Conservation (phyloP, 768 basidiomycete species). For the Fomitopsis serialis region DNA sequence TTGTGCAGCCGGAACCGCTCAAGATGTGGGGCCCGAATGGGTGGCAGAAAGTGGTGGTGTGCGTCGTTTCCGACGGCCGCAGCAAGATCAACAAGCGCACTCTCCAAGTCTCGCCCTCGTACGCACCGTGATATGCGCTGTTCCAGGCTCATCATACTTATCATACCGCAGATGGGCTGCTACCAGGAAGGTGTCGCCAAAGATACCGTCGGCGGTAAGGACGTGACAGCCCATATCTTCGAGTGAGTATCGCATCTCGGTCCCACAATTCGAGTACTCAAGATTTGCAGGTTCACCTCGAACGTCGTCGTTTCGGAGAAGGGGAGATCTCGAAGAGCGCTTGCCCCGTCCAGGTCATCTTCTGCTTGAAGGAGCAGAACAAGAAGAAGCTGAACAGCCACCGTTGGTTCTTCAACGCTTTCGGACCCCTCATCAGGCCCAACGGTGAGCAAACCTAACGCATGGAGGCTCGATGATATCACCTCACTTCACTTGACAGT, state of each 20-base stretch:
- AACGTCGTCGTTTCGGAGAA: constrained; percentile 72
- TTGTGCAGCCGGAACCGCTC: constrained; percentile 61
- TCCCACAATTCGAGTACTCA: background rate
- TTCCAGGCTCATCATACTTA: background rate
- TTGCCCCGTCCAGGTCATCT: constrained; percentile 82
- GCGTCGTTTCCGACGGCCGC: constrained; percentile 81
- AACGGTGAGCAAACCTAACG: constrained; percentile 52
- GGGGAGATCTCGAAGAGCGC: constrained; percentile 76
- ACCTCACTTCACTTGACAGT: constrained; percentile 37
- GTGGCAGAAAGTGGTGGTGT: constrained; percentile 89
- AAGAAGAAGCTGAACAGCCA: constrained; percentile 95
- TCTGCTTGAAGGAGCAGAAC: constrained; percentile 93
- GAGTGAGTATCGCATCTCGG: constrained; percentile 45
- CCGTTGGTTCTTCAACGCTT: constrained; percentile 97
- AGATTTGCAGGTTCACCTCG: constrained; percentile 57
- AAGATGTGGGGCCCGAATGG: constrained; percentile 86
- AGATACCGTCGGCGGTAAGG: constrained; percentile 82
- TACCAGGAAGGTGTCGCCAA: constrained; percentile 90
- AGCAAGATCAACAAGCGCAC: constrained; percentile 88
- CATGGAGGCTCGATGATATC: background rate
- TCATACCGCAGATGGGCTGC: constrained; percentile 60
- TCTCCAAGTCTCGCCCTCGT: constrained; percentile 84
- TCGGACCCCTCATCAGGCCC: constrained; percentile 81
- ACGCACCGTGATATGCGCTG: constrained; percentile 16
- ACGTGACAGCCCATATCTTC: constrained; percentile 91